Evolutionary conservation across 148 eudicot species (phyloP).

Genomic region (Nepenthes mirabilis): DNA sequence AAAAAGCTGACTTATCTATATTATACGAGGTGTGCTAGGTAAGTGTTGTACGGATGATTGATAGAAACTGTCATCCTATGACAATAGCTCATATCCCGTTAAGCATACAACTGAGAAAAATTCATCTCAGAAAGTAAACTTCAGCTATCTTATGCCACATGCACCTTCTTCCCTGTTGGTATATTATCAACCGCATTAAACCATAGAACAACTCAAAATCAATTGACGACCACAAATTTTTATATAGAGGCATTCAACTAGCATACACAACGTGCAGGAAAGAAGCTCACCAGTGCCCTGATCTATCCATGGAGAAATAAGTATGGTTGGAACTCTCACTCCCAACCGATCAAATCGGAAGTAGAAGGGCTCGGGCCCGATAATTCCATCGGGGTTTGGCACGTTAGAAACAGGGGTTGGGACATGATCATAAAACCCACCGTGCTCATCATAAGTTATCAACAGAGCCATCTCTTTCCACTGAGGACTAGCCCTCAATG

Average conservation of each 20-base stretch:
- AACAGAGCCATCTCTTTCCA: constrained; percentile 88
- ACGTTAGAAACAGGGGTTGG: constrained; percentile 75
- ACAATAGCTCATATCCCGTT: not conserved
- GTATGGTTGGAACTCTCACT: constrained; percentile 67
- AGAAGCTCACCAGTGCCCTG: constrained; percentile 59
- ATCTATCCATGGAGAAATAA: constrained; percentile 85
- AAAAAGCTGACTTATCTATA: no score
- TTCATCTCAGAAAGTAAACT: not conserved
- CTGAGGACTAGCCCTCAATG: constrained; percentile 68
- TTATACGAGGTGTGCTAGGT: no score
- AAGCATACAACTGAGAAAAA: not conserved
- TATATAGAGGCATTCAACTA: no score
- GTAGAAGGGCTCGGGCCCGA: constrained; percentile 69
- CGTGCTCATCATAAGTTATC: constrained; percentile 91
- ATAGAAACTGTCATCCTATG: no score
- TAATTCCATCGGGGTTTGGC: constrained; percentile 89
- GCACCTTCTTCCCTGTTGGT: no score
- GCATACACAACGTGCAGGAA: not conserved
- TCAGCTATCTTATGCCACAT: no score
- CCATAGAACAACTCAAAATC: no score
- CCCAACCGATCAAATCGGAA: constrained; percentile 74
- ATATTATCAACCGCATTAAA: no score
- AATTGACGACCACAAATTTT: no score
- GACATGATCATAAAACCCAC: constrained; percentile 91
- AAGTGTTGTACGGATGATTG: no score